Base-by-base conservation (phyloP, 148 eudicot species). In the Pharnaceum exiguum region DNA sequence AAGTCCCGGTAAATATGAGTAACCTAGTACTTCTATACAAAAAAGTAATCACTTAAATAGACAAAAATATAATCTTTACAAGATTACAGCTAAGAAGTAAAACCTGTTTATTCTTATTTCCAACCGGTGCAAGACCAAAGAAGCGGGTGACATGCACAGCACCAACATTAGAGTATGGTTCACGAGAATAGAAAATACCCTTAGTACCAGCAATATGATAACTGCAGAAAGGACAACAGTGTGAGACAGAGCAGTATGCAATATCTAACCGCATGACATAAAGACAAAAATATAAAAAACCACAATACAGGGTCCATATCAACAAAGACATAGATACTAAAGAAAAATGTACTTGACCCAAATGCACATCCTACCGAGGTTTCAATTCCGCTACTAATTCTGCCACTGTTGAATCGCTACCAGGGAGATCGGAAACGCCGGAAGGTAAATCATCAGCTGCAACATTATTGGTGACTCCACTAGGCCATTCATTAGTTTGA, bases 401-500 rank as follows among this genome's bases (percentile, higher is more conserved):
- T 51, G 98, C 80, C 38, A 83, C 51, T n/a, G 64, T 77, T 23
- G 77, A 71, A 71, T 82, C 89, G 31, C 71, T 67, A 22, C 80
- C 81, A 40, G 76, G 50, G 30, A 84, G 55, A 63, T 77, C 87
- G 16, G 78, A 79, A 21, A 81, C 58, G 55, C 67, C 89, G 10
- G 73, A 57, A 53, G 90, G 81, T 60, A 81, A 33, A 66, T 81
- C 90, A 62, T 80, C 28, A 19, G 88, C 45, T 57, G 81, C 59
- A 65, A 73, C 72, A 57, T 66, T 57, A 55, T 85, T 80, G 28
- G 80, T 83, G 62, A 93, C 59, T 33, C 95, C 95, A 50, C 54
- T 73, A 24, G 98, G 98, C 98, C 98, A 91, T 71, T 91, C 96
- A 72, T 88, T 91, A 79, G 98, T 91, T 69, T 58, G 30, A 63